Conservation (phyloP, 129 eudicot species). For the Sambucus nigra region DNA sequence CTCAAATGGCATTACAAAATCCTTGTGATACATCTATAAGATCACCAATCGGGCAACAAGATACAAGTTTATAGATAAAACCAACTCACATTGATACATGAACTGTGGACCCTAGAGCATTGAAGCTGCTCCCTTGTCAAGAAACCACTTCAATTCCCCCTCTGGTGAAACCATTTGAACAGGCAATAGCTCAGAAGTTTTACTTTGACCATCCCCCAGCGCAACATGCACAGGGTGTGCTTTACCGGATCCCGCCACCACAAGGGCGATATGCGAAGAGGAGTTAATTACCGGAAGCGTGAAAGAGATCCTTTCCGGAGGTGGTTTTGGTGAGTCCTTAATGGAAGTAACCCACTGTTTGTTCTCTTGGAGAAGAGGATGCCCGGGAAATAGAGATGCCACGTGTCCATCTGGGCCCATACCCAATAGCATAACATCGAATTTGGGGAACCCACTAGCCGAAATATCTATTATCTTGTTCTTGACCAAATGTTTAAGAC, state of each 20-base stretch:
- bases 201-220: slow-evolving; percentile 17
- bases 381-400: slow-evolving; percentile 42
- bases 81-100: background rate
- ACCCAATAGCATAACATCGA: slow-evolving; percentile 37
- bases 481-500: slow-evolving; percentile 29
- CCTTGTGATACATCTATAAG: background rate
- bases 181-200: slow-evolving; percentile 19
- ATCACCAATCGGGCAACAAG: background rate
- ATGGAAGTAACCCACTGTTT: slow-evolving; percentile 37
- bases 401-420: slow-evolving; percentile 46
- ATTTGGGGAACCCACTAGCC: slow-evolving; percentile 28
- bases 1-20: background rate
- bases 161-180: slow-evolving; percentile 33
- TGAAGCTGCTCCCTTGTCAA: slow-evolving; percentile 37
- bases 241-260: slow-evolving; percentile 26
- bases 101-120: slow-evolving; percentile 5
- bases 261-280: slow-evolving; percentile 32
- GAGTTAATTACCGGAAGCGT: slow-evolving; percentile 37
- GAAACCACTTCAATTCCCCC: slow-evolving; percentile 31
- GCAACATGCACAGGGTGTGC: slow-evolving; percentile 23
- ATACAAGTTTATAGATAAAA: background rate
- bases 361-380: slow-evolving; percentile 24
- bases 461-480: slow-evolving; percentile 9
- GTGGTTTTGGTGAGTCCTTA: slow-evolving; percentile 45
- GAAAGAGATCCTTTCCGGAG: slow-evolving; percentile 33